Conservation (phyloP, 306 rosid genomes). For the Vigna angularis region DNA sequence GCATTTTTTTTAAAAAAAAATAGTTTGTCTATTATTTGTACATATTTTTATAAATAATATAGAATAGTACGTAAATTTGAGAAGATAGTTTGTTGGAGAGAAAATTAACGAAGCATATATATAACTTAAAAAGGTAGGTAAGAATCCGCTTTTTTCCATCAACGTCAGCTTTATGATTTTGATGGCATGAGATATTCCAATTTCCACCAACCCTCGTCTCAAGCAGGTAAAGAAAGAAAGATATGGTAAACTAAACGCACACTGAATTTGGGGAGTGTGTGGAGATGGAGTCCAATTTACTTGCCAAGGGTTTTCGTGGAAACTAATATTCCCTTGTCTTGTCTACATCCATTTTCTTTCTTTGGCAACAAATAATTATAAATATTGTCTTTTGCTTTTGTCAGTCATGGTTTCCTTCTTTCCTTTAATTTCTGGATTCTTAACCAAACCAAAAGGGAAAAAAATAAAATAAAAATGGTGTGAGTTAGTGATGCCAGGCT, state of each 20-base stretch:
- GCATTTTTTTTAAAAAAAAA: rapidly evolving
- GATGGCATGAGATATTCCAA: background rate
- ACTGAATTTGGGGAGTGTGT: background rate
- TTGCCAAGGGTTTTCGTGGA: background rate
- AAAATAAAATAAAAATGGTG: slow-evolving; percentile 15
- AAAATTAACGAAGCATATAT: background rate
- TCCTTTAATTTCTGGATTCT: background rate
- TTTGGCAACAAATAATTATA: background rate
- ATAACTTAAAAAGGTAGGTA: background rate
- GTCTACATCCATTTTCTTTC: slow-evolving; percentile 14
- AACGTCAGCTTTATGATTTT: background rate
- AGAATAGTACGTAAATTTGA: too few relatives aligned
- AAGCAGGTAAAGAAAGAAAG: background rate
- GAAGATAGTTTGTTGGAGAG: too few relatives aligned
- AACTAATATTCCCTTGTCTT: slow-evolving; percentile 28
- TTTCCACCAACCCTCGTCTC: background rate
- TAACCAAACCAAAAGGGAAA: background rate
- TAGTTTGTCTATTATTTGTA: too few relatives aligned
- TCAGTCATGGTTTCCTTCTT: slow-evolving; percentile 3
- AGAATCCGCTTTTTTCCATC: slow-evolving; percentile 12
- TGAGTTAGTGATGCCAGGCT: slow-evolving; percentile 37
- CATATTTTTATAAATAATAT: too few relatives aligned
- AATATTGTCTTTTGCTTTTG: background rate
- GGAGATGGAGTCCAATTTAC: background rate
- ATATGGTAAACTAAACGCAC: background rate